phyloP scores from a whole-genome alignment of 352 stramenopile genomes.

The Phytophthora palmivora region DNA sequence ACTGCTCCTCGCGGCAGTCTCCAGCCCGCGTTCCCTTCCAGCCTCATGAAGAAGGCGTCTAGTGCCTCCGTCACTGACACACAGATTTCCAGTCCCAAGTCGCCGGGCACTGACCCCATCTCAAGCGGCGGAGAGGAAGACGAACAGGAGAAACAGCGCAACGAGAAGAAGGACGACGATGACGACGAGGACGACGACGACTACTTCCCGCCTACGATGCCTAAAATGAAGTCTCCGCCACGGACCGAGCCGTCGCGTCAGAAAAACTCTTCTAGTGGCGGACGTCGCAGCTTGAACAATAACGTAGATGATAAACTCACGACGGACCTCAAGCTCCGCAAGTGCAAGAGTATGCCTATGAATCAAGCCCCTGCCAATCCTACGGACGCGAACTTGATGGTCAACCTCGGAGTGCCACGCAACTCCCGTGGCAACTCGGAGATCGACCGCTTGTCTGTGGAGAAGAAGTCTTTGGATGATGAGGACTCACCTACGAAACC shows the following conservation, averaged over 20 bases:
- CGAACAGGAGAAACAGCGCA: conserved; percentile 31
- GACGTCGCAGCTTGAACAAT: conserved; percentile 29
- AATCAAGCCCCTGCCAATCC: conserved; percentile 34
- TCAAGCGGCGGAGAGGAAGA: conserved; percentile 42
- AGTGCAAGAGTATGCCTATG: conserved; percentile 42
- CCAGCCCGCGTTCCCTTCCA: conserved; percentile 58
- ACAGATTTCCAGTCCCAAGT: conserved; percentile 36
- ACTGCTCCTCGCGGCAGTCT: conserved; percentile 63
- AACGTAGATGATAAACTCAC: conserved; percentile 22
- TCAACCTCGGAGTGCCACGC: conserved; percentile 34
- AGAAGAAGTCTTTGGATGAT: conserved; percentile 30
- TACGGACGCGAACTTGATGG: conserved; percentile 31
- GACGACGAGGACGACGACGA: conserved; percentile 42
- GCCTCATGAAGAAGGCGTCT: conserved; percentile 72
- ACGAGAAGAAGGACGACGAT: conserved; percentile 32
- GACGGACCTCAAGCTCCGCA: conserved; percentile 32
- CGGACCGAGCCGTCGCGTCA: conserved; percentile 6
- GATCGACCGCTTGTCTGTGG: conserved; percentile 44
- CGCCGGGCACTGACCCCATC: conserved; percentile 28
- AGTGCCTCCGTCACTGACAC: conserved; percentile 39
- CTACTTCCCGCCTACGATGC: conserved; percentile 31
- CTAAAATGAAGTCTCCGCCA: conserved; percentile 20
- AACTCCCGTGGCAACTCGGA: conserved; percentile 48
- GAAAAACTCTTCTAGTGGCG: conserved; percentile 19
- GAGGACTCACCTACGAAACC: background rate